A percentile compares a stretch with the other conserved stretches of the same genome.
Conservation (phyloP, 202 grass and related monocot genomes). For the Zizania palustris region DNA sequence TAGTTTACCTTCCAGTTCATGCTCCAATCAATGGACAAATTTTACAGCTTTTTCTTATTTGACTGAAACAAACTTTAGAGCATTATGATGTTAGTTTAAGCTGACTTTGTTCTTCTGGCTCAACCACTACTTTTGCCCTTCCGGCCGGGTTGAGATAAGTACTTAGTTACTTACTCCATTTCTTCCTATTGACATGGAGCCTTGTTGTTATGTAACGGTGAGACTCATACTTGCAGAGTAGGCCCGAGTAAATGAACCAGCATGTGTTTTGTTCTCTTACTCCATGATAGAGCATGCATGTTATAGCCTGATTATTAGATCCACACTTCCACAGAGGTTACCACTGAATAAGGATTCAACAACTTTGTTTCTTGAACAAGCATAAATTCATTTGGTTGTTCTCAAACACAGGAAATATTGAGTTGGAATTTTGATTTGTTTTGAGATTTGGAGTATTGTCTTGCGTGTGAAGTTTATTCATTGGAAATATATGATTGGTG, state of each 20-base stretch:
- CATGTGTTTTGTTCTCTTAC: background rate
- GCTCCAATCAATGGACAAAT: no score
- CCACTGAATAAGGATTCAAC: background rate
- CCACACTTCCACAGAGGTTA: no score
- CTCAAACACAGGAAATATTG: background rate
- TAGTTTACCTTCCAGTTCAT: background rate
- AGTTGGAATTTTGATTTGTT: background rate
- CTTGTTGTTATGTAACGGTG: background rate
- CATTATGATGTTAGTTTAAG: background rate
- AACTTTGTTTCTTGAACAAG: background rate
- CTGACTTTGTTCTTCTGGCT: no score
- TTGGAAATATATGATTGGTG: background rate
- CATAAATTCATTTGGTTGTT: background rate
- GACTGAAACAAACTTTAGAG: no score
- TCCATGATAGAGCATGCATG: background rate
- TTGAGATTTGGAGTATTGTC: background rate
- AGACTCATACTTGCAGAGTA: background rate
- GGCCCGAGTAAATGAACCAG: background rate
- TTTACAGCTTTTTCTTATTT: background rate
- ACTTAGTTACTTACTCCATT: no score
- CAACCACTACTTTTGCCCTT: background rate
- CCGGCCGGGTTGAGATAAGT: background rate
- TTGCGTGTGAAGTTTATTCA: background rate
- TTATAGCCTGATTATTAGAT: background rate
- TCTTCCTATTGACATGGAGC: no score